Evolutionary conservation across 2,329 filamentous ascomycete species (phyloP).

Genomic region (Arachnopeziza araneosa): DNA sequence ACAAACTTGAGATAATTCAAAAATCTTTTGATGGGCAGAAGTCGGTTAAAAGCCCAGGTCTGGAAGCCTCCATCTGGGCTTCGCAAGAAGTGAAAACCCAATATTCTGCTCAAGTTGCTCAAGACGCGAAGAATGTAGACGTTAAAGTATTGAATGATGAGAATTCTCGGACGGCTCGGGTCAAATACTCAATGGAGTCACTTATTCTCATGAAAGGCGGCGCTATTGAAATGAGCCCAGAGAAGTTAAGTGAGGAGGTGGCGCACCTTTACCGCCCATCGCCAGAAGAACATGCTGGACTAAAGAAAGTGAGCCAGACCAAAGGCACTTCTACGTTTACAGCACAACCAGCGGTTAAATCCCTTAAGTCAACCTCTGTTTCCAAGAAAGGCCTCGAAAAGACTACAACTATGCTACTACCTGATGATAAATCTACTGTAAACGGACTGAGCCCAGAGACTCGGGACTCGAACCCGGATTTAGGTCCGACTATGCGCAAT

Average conservation of each 20-base stretch:
- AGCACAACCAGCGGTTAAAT: neutral
- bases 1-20: neutral
- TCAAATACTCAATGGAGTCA: neutral
- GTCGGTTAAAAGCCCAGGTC: neutral
- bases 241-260: neutral
- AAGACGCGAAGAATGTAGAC: no score
- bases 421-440: neutral
- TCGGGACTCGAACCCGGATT: neutral
- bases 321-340: neutral
- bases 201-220: neutral
- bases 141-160: neutral
- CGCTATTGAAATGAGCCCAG: neutral
- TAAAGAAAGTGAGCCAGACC: neutral
- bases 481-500: neutral
- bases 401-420: neutral
- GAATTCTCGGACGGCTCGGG: neutral
- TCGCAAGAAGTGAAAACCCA: neutral
- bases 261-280: neutral
- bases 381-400: neutral
- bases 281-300: no score
- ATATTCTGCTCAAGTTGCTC: no score
- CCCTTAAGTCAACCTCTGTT: neutral
- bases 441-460: neutral
- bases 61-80: neutral
- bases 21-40: neutral